phyloP scores from a whole-genome alignment of 2,329 filamentous ascomycete species.

The Colletotrichum cereale region DNA sequence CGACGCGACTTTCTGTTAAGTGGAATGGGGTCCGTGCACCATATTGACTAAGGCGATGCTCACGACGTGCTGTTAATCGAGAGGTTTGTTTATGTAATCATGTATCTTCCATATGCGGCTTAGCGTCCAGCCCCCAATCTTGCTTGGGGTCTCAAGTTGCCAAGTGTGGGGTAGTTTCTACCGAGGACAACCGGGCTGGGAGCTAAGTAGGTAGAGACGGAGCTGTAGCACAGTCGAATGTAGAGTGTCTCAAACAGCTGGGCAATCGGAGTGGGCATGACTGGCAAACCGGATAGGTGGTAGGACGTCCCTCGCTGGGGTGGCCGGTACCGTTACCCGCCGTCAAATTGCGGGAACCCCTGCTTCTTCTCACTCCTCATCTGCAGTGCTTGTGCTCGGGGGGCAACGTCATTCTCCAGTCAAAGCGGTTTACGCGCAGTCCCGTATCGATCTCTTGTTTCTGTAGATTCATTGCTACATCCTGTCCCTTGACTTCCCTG shows the following conservation, averaged over 20 bases:
- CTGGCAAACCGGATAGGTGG: slow-evolving; percentile 4
- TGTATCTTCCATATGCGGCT: neutral
- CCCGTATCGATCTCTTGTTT: neutral
- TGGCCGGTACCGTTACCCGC: neutral
- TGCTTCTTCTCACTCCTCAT: slow-evolving; percentile 17
- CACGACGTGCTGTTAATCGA: neutral
- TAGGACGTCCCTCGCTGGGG: neutral
- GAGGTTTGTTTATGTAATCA: neutral
- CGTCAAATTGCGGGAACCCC: neutral
- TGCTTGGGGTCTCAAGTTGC: slow-evolving; percentile 13
- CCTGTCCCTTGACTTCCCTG: neutral
- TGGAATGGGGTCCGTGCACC: slow-evolving; percentile 17
- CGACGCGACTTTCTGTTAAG: slow-evolving; percentile 41
- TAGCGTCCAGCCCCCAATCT: slow-evolving; percentile 26
- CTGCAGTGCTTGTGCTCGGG: neutral
- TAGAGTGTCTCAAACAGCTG: slow-evolving; percentile 28
- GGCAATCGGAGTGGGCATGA: slow-evolving; percentile 8
- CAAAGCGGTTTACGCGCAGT: neutral
- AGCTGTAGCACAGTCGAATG: slow-evolving; percentile 7
- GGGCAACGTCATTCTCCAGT: slow-evolving; percentile 7
- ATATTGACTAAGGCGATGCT: neutral
- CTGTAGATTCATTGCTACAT: neutral
- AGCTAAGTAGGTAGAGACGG: neutral
- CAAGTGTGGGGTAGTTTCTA: slow-evolving; percentile 38
- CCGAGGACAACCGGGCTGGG: slow-evolving; percentile 19